Base-by-base conservation (phyloP, 2,329 filamentous ascomycete species). In the Nothomitra cinnamomea region DNA sequence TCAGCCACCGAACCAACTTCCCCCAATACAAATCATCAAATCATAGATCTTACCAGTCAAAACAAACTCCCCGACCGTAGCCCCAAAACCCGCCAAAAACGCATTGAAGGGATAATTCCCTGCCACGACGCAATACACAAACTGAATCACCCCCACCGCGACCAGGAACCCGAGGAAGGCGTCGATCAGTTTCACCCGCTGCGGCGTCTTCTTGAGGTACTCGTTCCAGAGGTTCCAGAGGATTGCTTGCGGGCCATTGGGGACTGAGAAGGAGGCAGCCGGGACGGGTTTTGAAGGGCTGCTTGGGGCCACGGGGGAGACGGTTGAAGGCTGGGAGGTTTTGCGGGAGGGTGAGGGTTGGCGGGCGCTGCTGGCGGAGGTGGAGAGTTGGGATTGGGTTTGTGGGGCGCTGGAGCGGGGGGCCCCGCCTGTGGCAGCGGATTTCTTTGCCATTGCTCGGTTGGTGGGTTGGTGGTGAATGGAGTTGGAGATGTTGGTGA, bases 51-150 rank as follows among this genome's bases (percentile, higher is more conserved):
- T 82, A 74, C 87, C 87, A 51, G 92, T 95, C 61, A 98, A 79
- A 58, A 98, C 92, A 67, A 98, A 98, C 67, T 98, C 92, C 57
- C 92, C 92, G 58, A 98, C 90, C 1, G 90, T 92, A 15, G 90
- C 87, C 57, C 80, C 82, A 73, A 98, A 98, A 49, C 92, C 94
- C 32, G 89, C 87, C 32, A 98, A 80, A 73, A 98, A 98, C 59
- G 94, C 92, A 68, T 98, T 98, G 76, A 98, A 98, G 8, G 92
- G 92, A 64, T 90, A 98, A 70, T 95, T 96, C 59, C 92, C 92
- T 53, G 81, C 87, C 60, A 96, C 64, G 54, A 95, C 74, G 66
- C 90, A 95, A 70, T 98, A 98, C 56, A 85, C 67, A 68, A 98
- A 96, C 70, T 98, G 92, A 62, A 96, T 67, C n/a, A 73, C 87